phyloP scores from a whole-genome alignment of 257 asterid genomes.

The Salvia splendens region DNA sequence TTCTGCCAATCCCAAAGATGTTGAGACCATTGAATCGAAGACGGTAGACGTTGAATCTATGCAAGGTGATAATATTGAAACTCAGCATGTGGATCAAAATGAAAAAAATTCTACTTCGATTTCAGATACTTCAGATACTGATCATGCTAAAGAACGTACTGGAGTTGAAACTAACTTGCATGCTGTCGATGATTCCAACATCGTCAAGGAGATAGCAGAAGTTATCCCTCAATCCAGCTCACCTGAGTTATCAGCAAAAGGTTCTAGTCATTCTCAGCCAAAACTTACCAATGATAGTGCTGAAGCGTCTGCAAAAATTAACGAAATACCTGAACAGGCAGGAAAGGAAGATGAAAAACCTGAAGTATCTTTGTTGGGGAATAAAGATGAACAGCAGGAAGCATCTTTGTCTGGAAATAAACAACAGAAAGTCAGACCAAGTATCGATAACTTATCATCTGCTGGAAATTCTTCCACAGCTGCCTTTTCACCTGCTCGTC shows the following conservation, averaged over 20 bases:
- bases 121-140: background rate
- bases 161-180: slow-evolving; percentile 31
- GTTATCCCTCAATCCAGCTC: slow-evolving; percentile 37
- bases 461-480: slow-evolving; percentile 37
- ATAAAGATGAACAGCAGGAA: slow-evolving; percentile 36
- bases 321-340: slow-evolving; percentile 40
- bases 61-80: slow-evolving; percentile 31
- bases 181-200: slow-evolving; percentile 35
- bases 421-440: slow-evolving; percentile 39
- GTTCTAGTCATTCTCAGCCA: slow-evolving; percentile 39
- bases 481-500: slow-evolving; percentile 24
- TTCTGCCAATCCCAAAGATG: slow-evolving; percentile 35
- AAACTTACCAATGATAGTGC: slow-evolving; percentile 26
- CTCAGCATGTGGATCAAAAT: slow-evolving; percentile 38
- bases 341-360: slow-evolving; percentile 34
- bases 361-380: slow-evolving; percentile 37
- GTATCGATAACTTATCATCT: slow-evolving; percentile 31
- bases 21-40: slow-evolving; percentile 31
- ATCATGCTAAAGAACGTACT: slow-evolving; percentile 26
- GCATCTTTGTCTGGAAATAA: slow-evolving; percentile 30
- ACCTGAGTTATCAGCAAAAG: slow-evolving; percentile 32
- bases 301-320: slow-evolving; percentile 34
- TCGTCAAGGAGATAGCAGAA: slow-evolving; percentile 31
- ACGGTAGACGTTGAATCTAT: slow-evolving; percentile 31
- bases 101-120: slow-evolving; percentile 36